Base-by-base conservation (phyloP, 768 basidiomycete species). In the Pluteus cervinus region DNA sequence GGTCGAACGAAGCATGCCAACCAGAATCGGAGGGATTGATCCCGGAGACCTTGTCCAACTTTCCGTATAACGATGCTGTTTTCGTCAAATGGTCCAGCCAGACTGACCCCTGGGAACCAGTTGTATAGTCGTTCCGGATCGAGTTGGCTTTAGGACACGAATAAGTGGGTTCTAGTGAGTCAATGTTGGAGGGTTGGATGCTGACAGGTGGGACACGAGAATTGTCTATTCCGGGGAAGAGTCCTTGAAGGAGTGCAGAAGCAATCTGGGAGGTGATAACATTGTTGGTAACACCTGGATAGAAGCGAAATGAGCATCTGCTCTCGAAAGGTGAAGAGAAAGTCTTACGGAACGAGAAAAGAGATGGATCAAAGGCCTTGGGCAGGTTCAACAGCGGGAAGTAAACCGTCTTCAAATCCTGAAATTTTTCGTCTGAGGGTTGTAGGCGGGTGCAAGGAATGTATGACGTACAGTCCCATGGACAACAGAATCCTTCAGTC, bases 261-360 rank as follows among this genome's bases (percentile, higher is more conserved):
- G 71, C 69, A 1, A 73, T 69, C 56, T 75, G 69, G 0, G 71
- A 73, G 7, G 73, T 73, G 20, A 75, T 71, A 12, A 60, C 62
- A 34, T 75, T 75, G 54, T 71, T 71, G 2, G 73, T 75, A 4
- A 73, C 69, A 4, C 71, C 68, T 70, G 35, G 5, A 23, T 4
- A 6, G 9, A 30, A 37, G 2, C 14, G 16, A 33, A 15, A 22
- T 12, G 15, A 24, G 17, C 3, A 29, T 28, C 17, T 29, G 3
- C 29, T 3, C 14, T 9, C 15, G 33, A 4, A 23, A 18, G 20
- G 26, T 7, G 14, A 29, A 20, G 17, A 20, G 17, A 12, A 24
- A 3, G 17, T 57, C 61, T 21, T 32, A 68, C 70, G 66, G 29
- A 74, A 61, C 39, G 51, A 54, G 15, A 52, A 54, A n/a, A 43